These are phyloP conservation scores for Vitis labrusca DNA, from an alignment of 164 flowering plant genomes.

Conservation along the genomic window DNA sequence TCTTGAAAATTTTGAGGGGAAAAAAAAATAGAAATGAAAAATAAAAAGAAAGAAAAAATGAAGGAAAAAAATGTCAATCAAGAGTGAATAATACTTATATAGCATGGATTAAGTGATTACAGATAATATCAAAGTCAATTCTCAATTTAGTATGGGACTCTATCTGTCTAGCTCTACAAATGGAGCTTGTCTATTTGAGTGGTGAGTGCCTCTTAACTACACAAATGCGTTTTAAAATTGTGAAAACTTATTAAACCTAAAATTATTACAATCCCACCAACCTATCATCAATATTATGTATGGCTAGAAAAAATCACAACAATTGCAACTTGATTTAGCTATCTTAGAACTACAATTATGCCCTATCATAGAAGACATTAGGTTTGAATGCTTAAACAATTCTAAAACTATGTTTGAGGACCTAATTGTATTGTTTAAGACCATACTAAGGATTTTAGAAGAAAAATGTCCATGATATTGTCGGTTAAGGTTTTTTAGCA, in stretches of 20 bases:
- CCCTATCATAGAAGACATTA: slow-evolving; percentile 12
- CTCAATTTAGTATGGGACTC: too few species aligned
- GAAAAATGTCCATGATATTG: slow-evolving; percentile 8
- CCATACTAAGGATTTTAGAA: slow-evolving; percentile 20
- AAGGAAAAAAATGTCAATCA: too few species aligned
- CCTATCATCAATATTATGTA: slow-evolving; percentile 9
- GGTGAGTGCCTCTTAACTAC: too few species aligned
- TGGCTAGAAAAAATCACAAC: slow-evolving; percentile 3
- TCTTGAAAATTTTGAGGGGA: too few species aligned
- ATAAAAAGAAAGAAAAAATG: too few species aligned
- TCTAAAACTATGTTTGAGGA: slow-evolving; percentile 15
- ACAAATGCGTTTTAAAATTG: neutral
- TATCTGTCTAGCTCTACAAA: too few species aligned
- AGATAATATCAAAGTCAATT: too few species aligned
- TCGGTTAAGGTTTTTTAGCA: slow-evolving; percentile 14
- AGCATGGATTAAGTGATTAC: too few species aligned
- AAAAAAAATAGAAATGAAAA: too few species aligned
- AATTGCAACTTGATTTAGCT: slow-evolving; percentile 7
- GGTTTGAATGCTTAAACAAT: slow-evolving; percentile 11
- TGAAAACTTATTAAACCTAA: slow-evolving; percentile 8
- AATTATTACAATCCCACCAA: slow-evolving; percentile 7
- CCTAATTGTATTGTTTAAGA: slow-evolving; percentile 11
- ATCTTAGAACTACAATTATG: slow-evolving; percentile 24
- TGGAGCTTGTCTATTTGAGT: too few species aligned
- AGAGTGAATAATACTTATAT: too few species aligned